phyloP scores from a whole-genome alignment of 2,329 filamentous ascomycete genomes.

The Exophiala oligosperma region DNA sequence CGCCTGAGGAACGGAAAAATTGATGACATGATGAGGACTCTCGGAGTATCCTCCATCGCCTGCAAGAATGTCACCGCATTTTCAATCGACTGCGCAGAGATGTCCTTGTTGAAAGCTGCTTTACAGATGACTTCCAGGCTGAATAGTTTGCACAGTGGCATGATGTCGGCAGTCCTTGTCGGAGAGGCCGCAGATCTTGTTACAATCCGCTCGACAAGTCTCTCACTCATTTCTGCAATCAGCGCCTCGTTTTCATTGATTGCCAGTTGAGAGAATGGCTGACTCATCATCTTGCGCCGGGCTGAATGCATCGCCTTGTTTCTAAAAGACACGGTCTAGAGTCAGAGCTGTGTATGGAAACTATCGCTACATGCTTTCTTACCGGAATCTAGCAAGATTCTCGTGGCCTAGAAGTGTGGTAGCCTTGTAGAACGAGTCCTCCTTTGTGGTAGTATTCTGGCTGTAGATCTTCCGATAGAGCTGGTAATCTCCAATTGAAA shows the following conservation, averaged over 20 bases:
- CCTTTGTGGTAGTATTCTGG: not conserved
- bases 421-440: not conserved
- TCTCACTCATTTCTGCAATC: not conserved
- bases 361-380: not conserved
- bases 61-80: not conserved
- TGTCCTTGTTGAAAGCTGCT: not conserved
- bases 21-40: too few relatives aligned
- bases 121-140: not conserved
- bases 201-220: not conserved
- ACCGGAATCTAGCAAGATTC: not conserved
- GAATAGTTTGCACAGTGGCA: not conserved
- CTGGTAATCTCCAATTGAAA: not conserved
- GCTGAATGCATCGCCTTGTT: not conserved
- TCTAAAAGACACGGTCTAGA: not conserved
- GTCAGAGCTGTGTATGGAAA: too few relatives aligned
- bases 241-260: not conserved
- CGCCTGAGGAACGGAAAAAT: too few relatives aligned
- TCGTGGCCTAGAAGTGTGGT: not conserved
- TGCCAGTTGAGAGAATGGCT: not conserved
- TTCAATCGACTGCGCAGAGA: not conserved
- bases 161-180: not conserved
- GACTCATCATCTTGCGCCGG: not conserved
- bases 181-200: not conserved
- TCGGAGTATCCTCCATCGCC: not conserved
- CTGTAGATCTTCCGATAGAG: not conserved